phyloP scores from a whole-genome alignment of 768 basidiomycete genomes.

The Porpolomopsis calyptriformis region DNA sequence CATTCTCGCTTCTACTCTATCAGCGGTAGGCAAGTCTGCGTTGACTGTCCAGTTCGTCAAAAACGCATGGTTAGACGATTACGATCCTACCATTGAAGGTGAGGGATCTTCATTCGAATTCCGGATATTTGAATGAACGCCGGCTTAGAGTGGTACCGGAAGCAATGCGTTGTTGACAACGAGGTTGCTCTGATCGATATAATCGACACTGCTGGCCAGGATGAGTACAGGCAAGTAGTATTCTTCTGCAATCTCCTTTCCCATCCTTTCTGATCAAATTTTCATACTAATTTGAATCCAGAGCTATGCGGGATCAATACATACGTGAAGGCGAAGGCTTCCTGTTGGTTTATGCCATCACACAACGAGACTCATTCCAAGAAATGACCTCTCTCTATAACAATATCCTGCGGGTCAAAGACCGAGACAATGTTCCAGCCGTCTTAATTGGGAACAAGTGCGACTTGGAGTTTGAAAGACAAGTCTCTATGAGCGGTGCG shows the following conservation, averaged over 20 bases:
- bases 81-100: slow-evolving; percentile 94
- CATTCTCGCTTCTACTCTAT: too few species aligned
- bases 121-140: slow-evolving; percentile 5
- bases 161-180: slow-evolving; percentile 94
- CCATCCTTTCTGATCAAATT: slow-evolving; percentile 4
- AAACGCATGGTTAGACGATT: slow-evolving; percentile 86
- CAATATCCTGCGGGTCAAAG: slow-evolving; percentile 94
- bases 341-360: slow-evolving; percentile 95
- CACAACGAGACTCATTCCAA: slow-evolving; percentile 95
- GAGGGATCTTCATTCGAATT: slow-evolving; percentile 8
- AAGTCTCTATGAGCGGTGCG: slow-evolving; percentile 89
- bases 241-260: too few species aligned
- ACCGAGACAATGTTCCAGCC: slow-evolving; percentile 90
- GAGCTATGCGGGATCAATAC: slow-evolving; percentile 98
- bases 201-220: slow-evolving; percentile 94
- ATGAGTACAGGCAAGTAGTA: slow-evolving; percentile 85
- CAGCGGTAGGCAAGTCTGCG: slow-evolving; percentile 64
- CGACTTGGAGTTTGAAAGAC: slow-evolving; percentile 90
- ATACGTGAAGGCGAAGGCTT: slow-evolving; percentile 99
- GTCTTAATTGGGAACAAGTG: slow-evolving; percentile 98
- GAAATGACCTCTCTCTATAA: slow-evolving; percentile 95
- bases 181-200: slow-evolving; percentile 96
- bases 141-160: slow-evolving; percentile 89
- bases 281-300: slow-evolving; percentile 21
- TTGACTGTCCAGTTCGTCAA: slow-evolving; percentile 98